phyloP scores from a whole-genome alignment of 306 rosid species.

The Trifolium repens region DNA sequence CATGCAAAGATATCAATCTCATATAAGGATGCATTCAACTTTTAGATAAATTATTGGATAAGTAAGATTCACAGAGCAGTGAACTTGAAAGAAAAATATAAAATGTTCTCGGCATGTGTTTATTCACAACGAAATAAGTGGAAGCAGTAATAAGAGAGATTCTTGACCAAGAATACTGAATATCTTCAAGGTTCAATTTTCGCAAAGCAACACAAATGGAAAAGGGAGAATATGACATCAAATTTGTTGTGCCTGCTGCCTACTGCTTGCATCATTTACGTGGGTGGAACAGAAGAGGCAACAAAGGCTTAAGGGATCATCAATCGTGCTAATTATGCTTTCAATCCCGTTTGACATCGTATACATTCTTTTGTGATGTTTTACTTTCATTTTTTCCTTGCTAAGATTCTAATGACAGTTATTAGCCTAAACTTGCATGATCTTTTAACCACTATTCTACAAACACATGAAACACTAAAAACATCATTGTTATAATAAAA shows the following conservation, averaged over 20 bases:
- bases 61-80: not conserved
- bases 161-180: not conserved
- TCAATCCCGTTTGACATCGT: not conserved
- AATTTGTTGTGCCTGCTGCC: not conserved
- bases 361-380: not conserved
- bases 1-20: conserved; percentile 11
- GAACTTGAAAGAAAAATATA: conserved; percentile 12
- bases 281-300: not conserved
- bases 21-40: conserved; percentile 10
- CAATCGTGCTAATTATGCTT: not conserved
- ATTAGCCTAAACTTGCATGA: not conserved
- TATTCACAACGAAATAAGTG: not conserved
- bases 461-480: too few relatives aligned
- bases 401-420: not conserved
- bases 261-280: not conserved
- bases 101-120: not conserved
- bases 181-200: conserved; percentile 1
- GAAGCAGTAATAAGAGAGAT: not conserved
- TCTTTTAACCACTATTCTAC: not conserved
- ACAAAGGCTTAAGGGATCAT: not conserved
- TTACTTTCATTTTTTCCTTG: not conserved
- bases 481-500: too few relatives aligned
- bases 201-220: conserved; percentile 7
- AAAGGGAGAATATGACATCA: not conserved
- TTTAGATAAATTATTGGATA: conserved; percentile 19